These are phyloP conservation scores for Pythium periplocum DNA, from an alignment of 352 stramenopile species.

Conservation along the genomic window DNA sequence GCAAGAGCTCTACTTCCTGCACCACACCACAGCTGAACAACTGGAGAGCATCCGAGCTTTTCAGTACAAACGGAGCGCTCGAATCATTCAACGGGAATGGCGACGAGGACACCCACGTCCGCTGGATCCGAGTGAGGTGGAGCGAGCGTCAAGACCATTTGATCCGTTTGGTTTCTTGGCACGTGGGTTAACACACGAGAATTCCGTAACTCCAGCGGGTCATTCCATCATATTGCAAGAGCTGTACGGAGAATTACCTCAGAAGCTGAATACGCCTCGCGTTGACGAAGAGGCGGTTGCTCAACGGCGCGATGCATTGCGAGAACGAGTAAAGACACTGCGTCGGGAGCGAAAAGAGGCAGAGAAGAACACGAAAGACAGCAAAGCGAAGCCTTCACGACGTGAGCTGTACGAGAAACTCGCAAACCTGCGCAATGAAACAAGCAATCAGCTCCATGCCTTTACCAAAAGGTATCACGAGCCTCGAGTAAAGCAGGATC, in stretches of 20 bases:
- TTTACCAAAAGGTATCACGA: slow-evolving; percentile 13
- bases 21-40: slow-evolving; percentile 41
- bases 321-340: slow-evolving; percentile 5
- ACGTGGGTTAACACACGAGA: too few species aligned
- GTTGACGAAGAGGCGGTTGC: neutral
- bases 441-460: slow-evolving; percentile 16
- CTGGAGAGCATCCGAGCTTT: slow-evolving; percentile 40
- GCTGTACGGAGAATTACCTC: slow-evolving; percentile 3
- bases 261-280: too few species aligned
- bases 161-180: slow-evolving; percentile 11
- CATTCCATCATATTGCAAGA: neutral
- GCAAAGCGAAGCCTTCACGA: slow-evolving; percentile 14
- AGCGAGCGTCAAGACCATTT: slow-evolving; percentile 2
- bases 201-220: too few species aligned
- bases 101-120: slow-evolving; percentile 10
- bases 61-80: slow-evolving; percentile 32
- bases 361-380: neutral
- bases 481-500: slow-evolving; percentile 11
- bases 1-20: slow-evolving; percentile 63
- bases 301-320: slow-evolving; percentile 10
- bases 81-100: slow-evolving; percentile 45
- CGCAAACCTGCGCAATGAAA: slow-evolving; percentile 22
- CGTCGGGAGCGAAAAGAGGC: slow-evolving; percentile 7
- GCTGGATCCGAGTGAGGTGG: slow-evolving; percentile 10
- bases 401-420: slow-evolving; percentile 44